These are phyloP conservation scores for Dactylellina drechsleri DNA, from an alignment of 2,329 filamentous ascomycete genomes.

Conservation along the genomic window DNA sequence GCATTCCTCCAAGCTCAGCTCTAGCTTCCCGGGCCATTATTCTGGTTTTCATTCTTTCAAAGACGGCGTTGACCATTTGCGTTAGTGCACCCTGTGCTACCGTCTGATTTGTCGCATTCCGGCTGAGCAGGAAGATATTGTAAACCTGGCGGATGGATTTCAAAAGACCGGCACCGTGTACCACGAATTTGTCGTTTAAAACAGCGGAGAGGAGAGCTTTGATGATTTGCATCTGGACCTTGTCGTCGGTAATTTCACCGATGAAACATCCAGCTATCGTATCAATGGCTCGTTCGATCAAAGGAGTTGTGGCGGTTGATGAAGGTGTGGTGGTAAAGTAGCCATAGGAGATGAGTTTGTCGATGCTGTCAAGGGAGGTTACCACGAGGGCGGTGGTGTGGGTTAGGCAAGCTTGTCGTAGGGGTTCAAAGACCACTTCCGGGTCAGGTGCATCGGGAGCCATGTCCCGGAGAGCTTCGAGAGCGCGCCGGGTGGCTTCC, in stretches of 20 bases:
- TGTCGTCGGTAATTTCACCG: constrained; percentile 88
- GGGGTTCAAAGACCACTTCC: constrained; percentile 87
- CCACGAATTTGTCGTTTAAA: constrained; percentile 97
- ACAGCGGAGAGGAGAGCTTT: constrained; percentile 96
- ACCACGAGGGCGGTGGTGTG: constrained; percentile 86
- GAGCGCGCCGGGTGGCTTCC: constrained; percentile 81
- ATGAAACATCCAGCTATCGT: constrained; percentile 99
- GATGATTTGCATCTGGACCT: constrained; percentile 97
- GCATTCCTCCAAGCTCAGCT: constrained; percentile 61
- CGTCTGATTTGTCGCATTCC: constrained; percentile 93
- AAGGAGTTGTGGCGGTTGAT: constrained; percentile 66
- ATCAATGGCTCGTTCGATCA: constrained; percentile 97
- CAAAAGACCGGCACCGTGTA: constrained; percentile 92
- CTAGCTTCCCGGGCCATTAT: constrained; percentile 87
- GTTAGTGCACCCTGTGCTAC: constrained; percentile 96
- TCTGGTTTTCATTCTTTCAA: constrained; percentile 88
- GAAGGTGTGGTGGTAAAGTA: constrained; percentile 76
- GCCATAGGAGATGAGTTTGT: constrained; percentile 98
- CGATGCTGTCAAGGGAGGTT: constrained; percentile 94
- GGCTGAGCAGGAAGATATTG: constrained; percentile 96
- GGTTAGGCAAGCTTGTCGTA: constrained; percentile 88
- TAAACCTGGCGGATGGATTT: constrained; percentile 98
- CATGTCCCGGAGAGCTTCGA: constrained; percentile 85
- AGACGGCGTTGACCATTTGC: constrained; percentile 98
- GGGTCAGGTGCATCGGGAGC: constrained; percentile 82